A percentile compares a stretch with the other conserved stretches of the same genome.
Conservation (phyloP, 345 rosid genomes). For the Durio zibethinus region DNA sequence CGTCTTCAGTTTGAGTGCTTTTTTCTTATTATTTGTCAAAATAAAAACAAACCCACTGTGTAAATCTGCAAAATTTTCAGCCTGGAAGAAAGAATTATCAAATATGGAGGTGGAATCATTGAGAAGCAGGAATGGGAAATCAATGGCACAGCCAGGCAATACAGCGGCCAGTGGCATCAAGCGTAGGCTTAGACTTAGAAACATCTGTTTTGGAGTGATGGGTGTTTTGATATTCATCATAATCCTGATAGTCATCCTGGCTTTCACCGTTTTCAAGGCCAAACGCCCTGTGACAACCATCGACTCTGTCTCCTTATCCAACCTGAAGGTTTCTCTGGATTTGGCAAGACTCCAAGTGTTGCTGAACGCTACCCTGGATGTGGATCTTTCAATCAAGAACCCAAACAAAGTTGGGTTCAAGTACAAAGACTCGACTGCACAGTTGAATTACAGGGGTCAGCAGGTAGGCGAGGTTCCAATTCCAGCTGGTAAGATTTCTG, state of each 20-base stretch:
- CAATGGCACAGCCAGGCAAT: background rate
- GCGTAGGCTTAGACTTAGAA: conserved; percentile 34
- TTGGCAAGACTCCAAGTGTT: conserved; percentile 8
- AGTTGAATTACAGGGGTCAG: conserved; percentile 55
- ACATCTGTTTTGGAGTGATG: conserved; percentile 29
- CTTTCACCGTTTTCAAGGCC: conserved; percentile 75
- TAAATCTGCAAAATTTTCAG: background rate
- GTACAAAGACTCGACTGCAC: conserved; percentile 40
- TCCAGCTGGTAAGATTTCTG: conserved; percentile 45
- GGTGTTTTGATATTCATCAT: conserved; percentile 25
- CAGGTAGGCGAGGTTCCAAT: conserved; percentile 66
- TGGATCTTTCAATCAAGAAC: conserved; percentile 51
- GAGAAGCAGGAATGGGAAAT: background rate
- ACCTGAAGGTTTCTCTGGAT: conserved; percentile 35
- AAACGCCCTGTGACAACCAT: conserved; percentile 45
- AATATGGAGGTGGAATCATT: conserved; percentile 12
- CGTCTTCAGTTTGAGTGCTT: background rate
- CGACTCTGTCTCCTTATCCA: conserved; percentile 37
- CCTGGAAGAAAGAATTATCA: background rate
- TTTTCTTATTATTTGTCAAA: background rate
- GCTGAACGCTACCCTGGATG: conserved; percentile 50
- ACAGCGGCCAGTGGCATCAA: background rate
- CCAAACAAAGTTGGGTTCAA: conserved; percentile 69
- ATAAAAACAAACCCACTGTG: background rate
- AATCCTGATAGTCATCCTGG: conserved; percentile 46